Percentiles rank a stretch among this genome's conserved stretches.
phyloP scores from a whole-genome alignment of 495 filamentous ascomycete genomes.

The Penicillium verhagenii region DNA sequence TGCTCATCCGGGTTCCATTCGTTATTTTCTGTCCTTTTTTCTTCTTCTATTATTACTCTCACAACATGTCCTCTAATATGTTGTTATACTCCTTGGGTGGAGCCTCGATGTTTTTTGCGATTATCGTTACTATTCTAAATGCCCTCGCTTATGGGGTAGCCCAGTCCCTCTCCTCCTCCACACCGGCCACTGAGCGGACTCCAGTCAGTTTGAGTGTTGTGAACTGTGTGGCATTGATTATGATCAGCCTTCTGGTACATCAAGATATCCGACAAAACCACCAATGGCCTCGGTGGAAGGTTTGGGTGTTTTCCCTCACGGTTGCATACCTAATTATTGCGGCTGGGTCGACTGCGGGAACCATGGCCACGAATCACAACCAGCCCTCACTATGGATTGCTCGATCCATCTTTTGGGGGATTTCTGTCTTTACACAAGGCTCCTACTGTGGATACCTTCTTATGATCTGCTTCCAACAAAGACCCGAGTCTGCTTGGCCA shows the following conservation, averaged over 20 bases:
- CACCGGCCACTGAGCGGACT: conserved; percentile 21
- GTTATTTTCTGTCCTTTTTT: neutral
- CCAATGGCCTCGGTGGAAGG: conserved; percentile 23
- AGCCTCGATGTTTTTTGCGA: conserved; percentile 24
- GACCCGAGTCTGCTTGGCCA: conserved; percentile 24
- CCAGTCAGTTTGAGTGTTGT: conserved; percentile 28
- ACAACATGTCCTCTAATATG: conserved; percentile 18
- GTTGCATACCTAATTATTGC: conserved; percentile 33
- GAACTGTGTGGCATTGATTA: conserved; percentile 27
- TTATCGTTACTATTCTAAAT: conserved; percentile 34
- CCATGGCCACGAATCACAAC: conserved; percentile 22
- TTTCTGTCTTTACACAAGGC: conserved; percentile 36
- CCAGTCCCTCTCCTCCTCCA: conserved; percentile 17
- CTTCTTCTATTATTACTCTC: conserved; percentile 3
- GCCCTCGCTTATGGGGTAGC: conserved; percentile 32
- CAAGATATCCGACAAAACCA: conserved; percentile 19
- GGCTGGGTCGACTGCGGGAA: conserved; percentile 29
- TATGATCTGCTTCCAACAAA: conserved; percentile 5
- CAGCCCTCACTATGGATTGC: conserved; percentile 21
- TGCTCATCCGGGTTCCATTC: neutral
- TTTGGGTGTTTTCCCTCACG: conserved; percentile 16
- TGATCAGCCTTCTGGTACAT: conserved; percentile 25
- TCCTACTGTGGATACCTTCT: conserved; percentile 34
- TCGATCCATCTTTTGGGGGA: conserved; percentile 35
- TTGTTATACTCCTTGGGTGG: conserved; percentile 28